These are phyloP conservation scores for Sanghuangporus weigelae DNA, from an alignment of 1,284 basidiomycete species.

Conservation along the genomic window DNA sequence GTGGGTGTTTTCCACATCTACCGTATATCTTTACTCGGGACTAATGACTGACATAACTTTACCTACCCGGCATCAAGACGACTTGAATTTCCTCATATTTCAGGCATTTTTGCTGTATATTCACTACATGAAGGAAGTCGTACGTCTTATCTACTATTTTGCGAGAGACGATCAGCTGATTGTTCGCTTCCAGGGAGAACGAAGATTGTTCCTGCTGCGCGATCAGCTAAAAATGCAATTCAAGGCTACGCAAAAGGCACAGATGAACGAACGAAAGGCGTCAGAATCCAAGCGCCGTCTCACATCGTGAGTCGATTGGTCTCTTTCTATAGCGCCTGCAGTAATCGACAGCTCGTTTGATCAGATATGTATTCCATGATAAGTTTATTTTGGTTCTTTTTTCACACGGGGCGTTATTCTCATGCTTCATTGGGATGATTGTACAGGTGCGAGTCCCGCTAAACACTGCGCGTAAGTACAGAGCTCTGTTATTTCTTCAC, in stretches of 20 bases:
- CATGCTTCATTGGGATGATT: constrained; percentile 21
- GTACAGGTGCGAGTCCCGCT: constrained; percentile 84
- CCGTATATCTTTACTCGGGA: background rate
- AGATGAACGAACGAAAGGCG: constrained; percentile 77
- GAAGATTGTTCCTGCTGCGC: constrained; percentile 56
- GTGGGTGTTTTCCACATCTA: constrained; percentile 32
- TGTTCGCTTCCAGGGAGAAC: constrained; percentile 38
- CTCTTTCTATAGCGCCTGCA: background rate
- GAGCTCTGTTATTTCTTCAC: background rate
- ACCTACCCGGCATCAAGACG: constrained; percentile 32
- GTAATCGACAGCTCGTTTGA: background rate
- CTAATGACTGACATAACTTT: background rate
- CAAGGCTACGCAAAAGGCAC: constrained; percentile 76
- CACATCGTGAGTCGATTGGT: constrained; percentile 52
- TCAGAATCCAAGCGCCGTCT: constrained; percentile 77
- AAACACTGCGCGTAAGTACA: constrained; percentile 74
- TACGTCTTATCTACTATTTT: constrained; percentile 21
- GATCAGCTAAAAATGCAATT: constrained; percentile 76
- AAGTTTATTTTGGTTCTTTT: constrained; percentile 28
- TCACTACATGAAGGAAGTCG: constrained; percentile 48
- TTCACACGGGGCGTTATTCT: constrained; percentile 17
- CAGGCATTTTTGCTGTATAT: constrained; percentile 54
- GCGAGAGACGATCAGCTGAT: background rate
- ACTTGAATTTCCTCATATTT: constrained; percentile 65
- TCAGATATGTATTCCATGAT: constrained; percentile 75